A percentile compares a stretch with the other conserved stretches of the same genome.
Conservation (phyloP, 331 rosid species). For the Ulmus americana region DNA sequence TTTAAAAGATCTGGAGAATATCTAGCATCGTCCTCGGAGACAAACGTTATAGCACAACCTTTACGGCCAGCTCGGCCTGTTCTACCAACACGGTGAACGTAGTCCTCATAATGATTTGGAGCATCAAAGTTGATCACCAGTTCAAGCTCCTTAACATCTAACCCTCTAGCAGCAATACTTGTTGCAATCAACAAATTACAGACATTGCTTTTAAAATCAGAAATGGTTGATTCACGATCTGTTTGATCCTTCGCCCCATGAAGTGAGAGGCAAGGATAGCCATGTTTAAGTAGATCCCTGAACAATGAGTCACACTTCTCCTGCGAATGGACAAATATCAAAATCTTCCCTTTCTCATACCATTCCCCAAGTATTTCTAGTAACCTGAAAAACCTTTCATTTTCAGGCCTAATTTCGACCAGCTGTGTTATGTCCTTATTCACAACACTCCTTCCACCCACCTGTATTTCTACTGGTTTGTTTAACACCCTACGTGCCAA, state of each 20-base stretch:
- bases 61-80: conserved; percentile 95
- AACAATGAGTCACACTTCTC: conserved; percentile 84
- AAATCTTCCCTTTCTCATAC: conserved; percentile 84
- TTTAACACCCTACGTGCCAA: conserved; percentile 74
- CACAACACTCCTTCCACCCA: conserved; percentile 97
- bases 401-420: conserved; percentile 81
- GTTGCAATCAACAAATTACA: conserved; percentile 82
- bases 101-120: conserved; percentile 94
- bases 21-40: conserved; percentile 79
- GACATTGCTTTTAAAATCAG: conserved; percentile 83
- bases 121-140: conserved; percentile 79
- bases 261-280: conserved; percentile 77
- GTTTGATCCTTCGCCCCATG: conserved; percentile 95
- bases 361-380: conserved; percentile 87
- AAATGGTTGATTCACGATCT: conserved; percentile 87
- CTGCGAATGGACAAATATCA: conserved; percentile 87
- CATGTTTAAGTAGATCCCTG: conserved; percentile 67
- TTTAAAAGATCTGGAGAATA: conserved; percentile 84
- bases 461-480: conserved; percentile 87
- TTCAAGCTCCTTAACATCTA: conserved; percentile 95
- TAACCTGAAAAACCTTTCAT: conserved; percentile 74
- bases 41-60: conserved; percentile 87
- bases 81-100: conserved; percentile 93
- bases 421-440: conserved; percentile 80
- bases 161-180: conserved; percentile 83